These are phyloP conservation scores for Gautieria morchelliformis DNA, from an alignment of 768 basidiomycete genomes.

Conservation along the genomic window DNA sequence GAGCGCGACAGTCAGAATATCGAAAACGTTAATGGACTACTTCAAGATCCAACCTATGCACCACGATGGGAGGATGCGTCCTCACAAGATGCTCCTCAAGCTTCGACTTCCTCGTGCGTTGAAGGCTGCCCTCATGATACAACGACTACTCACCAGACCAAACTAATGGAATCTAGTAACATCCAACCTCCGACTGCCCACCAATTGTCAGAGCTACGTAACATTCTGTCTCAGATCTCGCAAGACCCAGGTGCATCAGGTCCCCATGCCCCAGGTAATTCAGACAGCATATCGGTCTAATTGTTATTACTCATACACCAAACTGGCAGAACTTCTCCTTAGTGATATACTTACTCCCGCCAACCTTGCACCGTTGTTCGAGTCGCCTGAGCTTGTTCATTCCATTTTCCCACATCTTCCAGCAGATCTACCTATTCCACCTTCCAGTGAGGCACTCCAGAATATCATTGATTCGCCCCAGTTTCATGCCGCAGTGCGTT, in stretches of 20 bases:
- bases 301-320: background rate
- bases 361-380: slow-evolving; percentile 64
- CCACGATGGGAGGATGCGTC: slow-evolving; percentile 43
- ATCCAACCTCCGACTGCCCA: background rate
- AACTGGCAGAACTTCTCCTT: slow-evolving; percentile 47
- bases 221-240: background rate
- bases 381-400: slow-evolving; percentile 53
- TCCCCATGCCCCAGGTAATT: background rate
- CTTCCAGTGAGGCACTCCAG: slow-evolving; percentile 58
- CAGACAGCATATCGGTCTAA: background rate
- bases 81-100: slow-evolving; percentile 15
- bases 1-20: slow-evolving; percentile 66
- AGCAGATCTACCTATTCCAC: slow-evolving; percentile 59
- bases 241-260: background rate
- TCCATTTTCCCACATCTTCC: slow-evolving; percentile 78
- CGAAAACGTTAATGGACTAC: slow-evolving; percentile 57
- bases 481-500: slow-evolving; percentile 70
- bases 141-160: background rate
- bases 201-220: slow-evolving; percentile 6
- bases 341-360: slow-evolving; percentile 68
- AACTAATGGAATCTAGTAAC: background rate
- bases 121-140: background rate
- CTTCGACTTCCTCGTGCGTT: slow-evolving; percentile 34
- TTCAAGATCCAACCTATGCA: slow-evolving; percentile 55
- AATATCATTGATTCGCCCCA: slow-evolving; percentile 76